phyloP scores from a whole-genome alignment of 2,329 filamentous ascomycete genomes.

The Penicillium hordei region DNA sequence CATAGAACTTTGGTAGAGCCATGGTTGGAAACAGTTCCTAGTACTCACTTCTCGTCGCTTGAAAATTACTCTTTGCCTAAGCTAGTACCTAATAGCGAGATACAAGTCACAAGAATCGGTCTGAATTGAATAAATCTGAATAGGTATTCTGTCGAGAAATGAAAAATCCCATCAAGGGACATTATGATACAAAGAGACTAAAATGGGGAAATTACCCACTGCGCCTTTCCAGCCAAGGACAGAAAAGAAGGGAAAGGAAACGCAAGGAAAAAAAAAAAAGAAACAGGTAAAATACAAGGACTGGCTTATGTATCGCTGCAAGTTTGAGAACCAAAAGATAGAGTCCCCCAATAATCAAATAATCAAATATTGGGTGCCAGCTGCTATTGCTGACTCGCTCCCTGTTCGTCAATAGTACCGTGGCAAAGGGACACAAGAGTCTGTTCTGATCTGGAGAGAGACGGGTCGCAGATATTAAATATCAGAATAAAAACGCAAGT shows the following conservation, averaged over 20 bases:
- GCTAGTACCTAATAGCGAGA: background rate
- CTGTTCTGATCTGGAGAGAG: background rate
- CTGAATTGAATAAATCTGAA: background rate
- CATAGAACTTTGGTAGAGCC: background rate
- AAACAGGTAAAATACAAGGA: conserved; percentile 1
- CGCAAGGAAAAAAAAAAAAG: background rate
- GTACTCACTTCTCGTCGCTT: background rate
- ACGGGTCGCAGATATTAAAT: background rate
- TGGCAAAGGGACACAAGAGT: background rate
- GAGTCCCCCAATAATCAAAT: background rate
- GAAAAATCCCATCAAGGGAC: background rate
- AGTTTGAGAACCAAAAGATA: background rate
- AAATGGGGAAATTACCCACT: background rate
- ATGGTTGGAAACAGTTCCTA: background rate
- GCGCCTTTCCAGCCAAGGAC: background rate
- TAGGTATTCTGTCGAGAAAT: background rate
- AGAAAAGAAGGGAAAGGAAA: background rate
- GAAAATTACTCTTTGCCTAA: background rate
- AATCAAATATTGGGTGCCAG: background rate
- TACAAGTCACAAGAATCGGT: background rate
- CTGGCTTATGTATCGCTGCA: background rate
- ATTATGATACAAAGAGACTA: conserved; percentile 3
- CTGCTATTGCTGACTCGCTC: background rate
- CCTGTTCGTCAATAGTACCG: background rate
- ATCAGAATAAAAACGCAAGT: background rate